Evolutionary conservation across 352 stramenopile species (phyloP).

Genomic region (Globisporangium heterothallicum): DNA sequence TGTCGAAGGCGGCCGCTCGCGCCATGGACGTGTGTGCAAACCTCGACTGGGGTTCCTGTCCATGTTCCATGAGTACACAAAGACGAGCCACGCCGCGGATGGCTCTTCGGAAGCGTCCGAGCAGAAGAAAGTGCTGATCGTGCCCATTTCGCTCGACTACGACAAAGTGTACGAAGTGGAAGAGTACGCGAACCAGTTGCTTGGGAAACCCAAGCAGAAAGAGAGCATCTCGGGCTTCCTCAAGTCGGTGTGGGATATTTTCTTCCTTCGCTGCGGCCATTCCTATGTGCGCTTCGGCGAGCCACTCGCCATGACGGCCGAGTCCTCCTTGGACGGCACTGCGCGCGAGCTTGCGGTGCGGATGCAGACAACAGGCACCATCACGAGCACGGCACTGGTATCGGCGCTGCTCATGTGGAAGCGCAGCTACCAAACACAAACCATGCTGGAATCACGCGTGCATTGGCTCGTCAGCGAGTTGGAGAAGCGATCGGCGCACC

Average conservation of each 20-base stretch:
- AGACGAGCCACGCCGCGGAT: constrained; percentile 18
- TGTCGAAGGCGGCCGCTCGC: constrained; percentile 81
- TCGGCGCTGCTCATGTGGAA: constrained; percentile 77
- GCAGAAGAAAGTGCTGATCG: constrained; percentile 61
- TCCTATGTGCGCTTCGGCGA: constrained; percentile 83
- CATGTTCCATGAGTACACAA: constrained; percentile 65
- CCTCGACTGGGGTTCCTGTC: constrained; percentile 65
- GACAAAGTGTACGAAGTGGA: constrained; percentile 87
- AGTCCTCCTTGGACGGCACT: constrained; percentile 39
- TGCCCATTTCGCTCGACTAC: constrained; percentile 87
- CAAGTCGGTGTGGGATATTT: constrained; percentile 63
- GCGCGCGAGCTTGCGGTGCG: constrained; percentile 48
- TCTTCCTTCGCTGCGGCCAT: constrained; percentile 73
- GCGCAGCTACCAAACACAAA: constrained; percentile 44
- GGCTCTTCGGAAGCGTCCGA: constrained; percentile 15
- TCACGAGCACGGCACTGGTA: constrained; percentile 72
- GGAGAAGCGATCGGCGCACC: constrained; percentile 32
- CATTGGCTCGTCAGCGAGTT: constrained; percentile 58
- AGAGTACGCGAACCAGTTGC: constrained; percentile 81
- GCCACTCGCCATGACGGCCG: constrained; percentile 50
- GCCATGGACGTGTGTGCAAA: constrained; percentile 73
- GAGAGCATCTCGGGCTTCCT: constrained; percentile 74
- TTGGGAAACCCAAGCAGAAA: constrained; percentile 82
- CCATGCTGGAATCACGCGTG: constrained; percentile 50
- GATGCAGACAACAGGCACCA: constrained; percentile 72